A percentile compares a stretch with the other conserved stretches of the same genome.
These are phyloP conservation scores for Phalaenopsis hybrid DNA, from an alignment of 116 monocot genomes.

Conservation along the genomic window DNA sequence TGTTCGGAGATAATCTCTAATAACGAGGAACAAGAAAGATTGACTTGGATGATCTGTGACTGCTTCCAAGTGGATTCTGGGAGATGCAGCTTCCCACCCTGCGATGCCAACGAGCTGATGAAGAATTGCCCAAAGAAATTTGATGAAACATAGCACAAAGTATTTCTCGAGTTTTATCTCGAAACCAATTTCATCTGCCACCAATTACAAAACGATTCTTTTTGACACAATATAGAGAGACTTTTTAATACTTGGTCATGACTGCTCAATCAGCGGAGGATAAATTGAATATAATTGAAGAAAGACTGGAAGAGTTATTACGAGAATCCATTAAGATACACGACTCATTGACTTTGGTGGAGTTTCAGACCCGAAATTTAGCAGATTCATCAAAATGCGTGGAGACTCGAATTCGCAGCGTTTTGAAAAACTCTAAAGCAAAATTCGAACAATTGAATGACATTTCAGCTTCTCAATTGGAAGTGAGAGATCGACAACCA, in stretches of 20 bases:
- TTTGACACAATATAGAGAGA: constrained; percentile 68
- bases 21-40: constrained; percentile 56
- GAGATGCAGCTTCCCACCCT: constrained; percentile 34
- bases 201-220: constrained; percentile 68
- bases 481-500: constrained; percentile 39
- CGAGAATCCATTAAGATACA: constrained; percentile 39
- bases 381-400: constrained; percentile 42
- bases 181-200: constrained; percentile 80
- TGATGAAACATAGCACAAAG: constrained; percentile 45
- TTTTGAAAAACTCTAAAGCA: constrained; percentile 44
- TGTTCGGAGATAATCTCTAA: constrained; percentile 63
- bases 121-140: constrained; percentile 56
- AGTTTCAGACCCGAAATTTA: constrained; percentile 36
- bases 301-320: constrained; percentile 45
- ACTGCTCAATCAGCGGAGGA: constrained; percentile 47
- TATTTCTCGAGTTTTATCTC: constrained; percentile 73
- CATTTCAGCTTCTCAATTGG: constrained; percentile 45
- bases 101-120: constrained; percentile 37
- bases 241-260: constrained; percentile 51
- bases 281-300: constrained; percentile 50
- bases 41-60: constrained; percentile 70
- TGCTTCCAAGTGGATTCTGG: constrained; percentile 80
- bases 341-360: constrained; percentile 47
- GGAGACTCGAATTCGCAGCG: constrained; percentile 39
- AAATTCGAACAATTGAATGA: constrained; percentile 56